Base-by-base conservation (phyloP, 2,329 filamentous ascomycete species). In the Alternaria consortialis region DNA sequence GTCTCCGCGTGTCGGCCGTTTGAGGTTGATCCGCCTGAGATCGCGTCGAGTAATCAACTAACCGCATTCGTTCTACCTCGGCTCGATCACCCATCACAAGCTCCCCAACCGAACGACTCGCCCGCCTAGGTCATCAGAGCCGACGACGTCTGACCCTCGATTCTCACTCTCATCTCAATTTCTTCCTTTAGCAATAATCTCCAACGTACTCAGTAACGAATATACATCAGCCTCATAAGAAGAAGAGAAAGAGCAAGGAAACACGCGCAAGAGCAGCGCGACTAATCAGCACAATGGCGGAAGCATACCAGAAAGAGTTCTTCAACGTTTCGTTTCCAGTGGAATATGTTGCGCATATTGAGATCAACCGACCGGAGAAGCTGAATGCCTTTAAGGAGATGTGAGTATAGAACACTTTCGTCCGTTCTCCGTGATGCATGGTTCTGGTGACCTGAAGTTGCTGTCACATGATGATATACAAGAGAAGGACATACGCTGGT, bases 321-420 rank as follows among this genome's bases (percentile, higher is more conserved):
- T 93, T 93, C 85, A 87, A 88, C 67, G 84, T 96, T 69, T 88
- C 86, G n/a, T 88, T 88, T 42, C 92, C 93, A 0, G 74, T 81
- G 37, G 85, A 90, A 73, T 88, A 88, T 81, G 90, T 97, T 50
- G 91, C 90, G n/a, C 92, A 97, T 77, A 91, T 98, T 60, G 90
- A 97, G 80, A 97, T 97, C 81, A 94, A 96, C 82, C 87, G 94
- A 1, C 88, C 94, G 1, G 80, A 87, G 67, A 97, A 97, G 82
- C 83, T 97, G 77, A 98, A 98, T 79, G 89, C 94, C 66, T 97
- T 97, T 79, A 86, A 88, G 67, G 88, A 92, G 77, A 82, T 80
- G 86, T 87, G 78, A 69, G 82, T 80, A 29, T 2, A 43, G 42
- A 56, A 23, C 42, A 39, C 47, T 25, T 20, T 39, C 15, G 11